phyloP scores from a whole-genome alignment of 768 basidiomycete species.

The Exsudoporus frostii region DNA sequence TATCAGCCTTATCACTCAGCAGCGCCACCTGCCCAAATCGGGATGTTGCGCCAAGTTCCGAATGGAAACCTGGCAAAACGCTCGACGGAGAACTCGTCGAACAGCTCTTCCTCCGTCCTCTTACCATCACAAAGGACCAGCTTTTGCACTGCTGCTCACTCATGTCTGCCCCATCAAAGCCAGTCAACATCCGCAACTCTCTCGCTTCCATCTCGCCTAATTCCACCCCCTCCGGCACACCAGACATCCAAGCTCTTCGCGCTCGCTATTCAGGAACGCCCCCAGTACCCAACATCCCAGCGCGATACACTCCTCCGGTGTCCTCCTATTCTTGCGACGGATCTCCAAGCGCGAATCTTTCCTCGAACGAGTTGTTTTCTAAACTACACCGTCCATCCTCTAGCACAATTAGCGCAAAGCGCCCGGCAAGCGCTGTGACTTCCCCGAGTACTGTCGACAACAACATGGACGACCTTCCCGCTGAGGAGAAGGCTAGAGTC shows the following conservation, averaged over 20 bases:
- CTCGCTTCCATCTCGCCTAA: constrained; percentile 10
- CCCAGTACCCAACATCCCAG: constrained; percentile 49
- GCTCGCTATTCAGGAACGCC: constrained; percentile 62
- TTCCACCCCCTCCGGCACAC: constrained; percentile 51
- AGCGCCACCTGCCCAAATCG: not conserved
- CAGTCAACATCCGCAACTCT: constrained; percentile 45
- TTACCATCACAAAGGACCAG: not conserved
- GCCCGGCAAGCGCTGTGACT: constrained; percentile 28
- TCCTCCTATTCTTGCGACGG: constrained; percentile 16
- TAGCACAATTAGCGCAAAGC: constrained; percentile 39
- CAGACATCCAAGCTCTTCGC: constrained; percentile 61
- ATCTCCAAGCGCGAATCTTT: constrained; percentile 1
- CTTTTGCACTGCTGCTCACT: not conserved
- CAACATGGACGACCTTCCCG: constrained; percentile 54
- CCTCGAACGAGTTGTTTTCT: constrained; percentile 13
- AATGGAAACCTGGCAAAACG: not conserved
- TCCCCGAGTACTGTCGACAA: constrained; percentile 31
- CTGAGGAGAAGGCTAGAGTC: constrained; percentile 82
- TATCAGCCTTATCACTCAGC: not conserved
- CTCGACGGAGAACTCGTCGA: not conserved
- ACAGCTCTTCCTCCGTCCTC: not conserved
- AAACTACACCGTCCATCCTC: constrained; percentile 26
- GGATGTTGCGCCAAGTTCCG: not conserved
- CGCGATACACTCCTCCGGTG: constrained; percentile 51
- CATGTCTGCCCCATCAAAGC: constrained; percentile 58